A percentile compares a stretch with the other conserved stretches of the same genome.
Conservation (phyloP, 2,329 filamentous ascomycete genomes). For the Nannizziopsis barbatae region DNA sequence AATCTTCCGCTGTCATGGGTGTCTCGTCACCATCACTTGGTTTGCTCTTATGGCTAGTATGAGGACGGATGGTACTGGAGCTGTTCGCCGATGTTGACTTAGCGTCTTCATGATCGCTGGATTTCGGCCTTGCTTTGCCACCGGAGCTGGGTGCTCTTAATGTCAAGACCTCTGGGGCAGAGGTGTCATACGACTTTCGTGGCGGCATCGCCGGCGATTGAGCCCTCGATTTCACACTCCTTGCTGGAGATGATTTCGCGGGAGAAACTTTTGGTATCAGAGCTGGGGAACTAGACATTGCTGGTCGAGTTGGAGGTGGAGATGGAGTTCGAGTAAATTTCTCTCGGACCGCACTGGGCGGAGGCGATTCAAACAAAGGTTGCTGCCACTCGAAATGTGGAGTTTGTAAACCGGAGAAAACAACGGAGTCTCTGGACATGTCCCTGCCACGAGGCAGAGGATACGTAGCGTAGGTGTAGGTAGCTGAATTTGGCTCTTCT, state of each 20-base stretch:
- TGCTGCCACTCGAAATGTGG: constrained; percentile 56
- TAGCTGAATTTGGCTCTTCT: constrained; percentile 37
- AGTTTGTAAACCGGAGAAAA: constrained; percentile 46
- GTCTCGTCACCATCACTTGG: background rate
- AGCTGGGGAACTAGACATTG: constrained; percentile 19
- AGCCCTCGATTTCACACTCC: constrained; percentile 2
- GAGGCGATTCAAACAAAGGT: constrained; percentile 36
- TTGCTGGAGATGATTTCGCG: constrained; percentile 15
- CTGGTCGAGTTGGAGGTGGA: constrained; percentile 19
- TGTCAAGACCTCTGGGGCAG: constrained; percentile 2
- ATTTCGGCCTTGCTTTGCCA: constrained; percentile 6
- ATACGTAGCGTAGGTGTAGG: constrained; percentile 82
- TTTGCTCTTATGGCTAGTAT: constrained; percentile 22
- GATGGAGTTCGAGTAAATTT: constrained; percentile 25
- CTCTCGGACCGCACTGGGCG: constrained; percentile 20
- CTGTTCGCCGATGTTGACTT: constrained; percentile 47
- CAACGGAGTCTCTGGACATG: constrained; percentile 56
- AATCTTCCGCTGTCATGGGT: constrained; percentile 55
- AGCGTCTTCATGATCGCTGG: constrained; percentile 31
- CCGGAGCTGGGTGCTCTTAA: constrained; percentile 4
- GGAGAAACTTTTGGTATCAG: constrained; percentile 22
- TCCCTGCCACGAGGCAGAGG: constrained; percentile 70
- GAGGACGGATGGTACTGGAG: constrained; percentile 51
- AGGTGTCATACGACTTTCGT: constrained; percentile 14
- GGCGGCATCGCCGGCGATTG: constrained; percentile 7